These are phyloP conservation scores for Vittaforma corneae DNA, from an alignment of 371 early-diverging fungal species.

Conservation along the genomic window DNA sequence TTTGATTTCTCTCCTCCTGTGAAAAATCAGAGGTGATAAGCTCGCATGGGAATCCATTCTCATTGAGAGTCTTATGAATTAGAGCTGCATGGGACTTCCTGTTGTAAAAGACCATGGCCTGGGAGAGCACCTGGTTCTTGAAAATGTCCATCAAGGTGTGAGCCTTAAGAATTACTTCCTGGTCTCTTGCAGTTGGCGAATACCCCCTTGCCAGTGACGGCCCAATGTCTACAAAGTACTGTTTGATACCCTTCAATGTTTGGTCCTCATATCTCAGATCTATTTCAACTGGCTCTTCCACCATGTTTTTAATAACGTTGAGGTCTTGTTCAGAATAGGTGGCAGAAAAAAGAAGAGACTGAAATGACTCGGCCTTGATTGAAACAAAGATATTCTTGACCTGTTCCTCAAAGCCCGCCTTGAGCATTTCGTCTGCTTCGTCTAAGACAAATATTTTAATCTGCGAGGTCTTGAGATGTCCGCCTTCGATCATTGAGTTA, in stretches of 20 bases:
- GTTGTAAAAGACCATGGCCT: conserved; percentile 96
- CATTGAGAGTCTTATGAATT: conserved; percentile 80
- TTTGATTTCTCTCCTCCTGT: conserved; percentile 82
- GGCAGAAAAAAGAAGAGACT: conserved; percentile 91
- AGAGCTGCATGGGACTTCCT: conserved; percentile 88
- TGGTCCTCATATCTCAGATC: conserved; percentile 97
- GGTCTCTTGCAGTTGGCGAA: conserved; percentile 65
- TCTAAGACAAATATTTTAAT: conserved; percentile 93
- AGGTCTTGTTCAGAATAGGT: conserved; percentile 89
- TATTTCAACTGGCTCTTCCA: conserved; percentile 85
- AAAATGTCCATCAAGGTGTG: conserved; percentile 71
- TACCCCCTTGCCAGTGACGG: conserved; percentile 4
- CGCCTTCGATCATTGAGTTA: conserved; percentile 86
- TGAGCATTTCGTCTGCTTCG: conserved; percentile 96
- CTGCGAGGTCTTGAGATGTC: conserved; percentile 68
- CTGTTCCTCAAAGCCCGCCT: conserved; percentile 90
- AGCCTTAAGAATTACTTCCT: conserved; percentile 77
- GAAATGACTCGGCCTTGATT: conserved; percentile 71
- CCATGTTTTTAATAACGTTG: conserved; percentile 86
- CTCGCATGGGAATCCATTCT: conserved; percentile 81
- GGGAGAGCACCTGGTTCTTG: conserved; percentile 82
- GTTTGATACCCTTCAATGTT: conserved; percentile 98
- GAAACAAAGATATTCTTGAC: conserved; percentile 88
- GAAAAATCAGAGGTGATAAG: conserved; percentile 96
- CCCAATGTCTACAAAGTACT: conserved; percentile 91